Evolutionary conservation across 441 rosid genomes (phyloP), one percentile per base, ranked within the genome.

Genomic region (Erysimum cheiri): DNA sequence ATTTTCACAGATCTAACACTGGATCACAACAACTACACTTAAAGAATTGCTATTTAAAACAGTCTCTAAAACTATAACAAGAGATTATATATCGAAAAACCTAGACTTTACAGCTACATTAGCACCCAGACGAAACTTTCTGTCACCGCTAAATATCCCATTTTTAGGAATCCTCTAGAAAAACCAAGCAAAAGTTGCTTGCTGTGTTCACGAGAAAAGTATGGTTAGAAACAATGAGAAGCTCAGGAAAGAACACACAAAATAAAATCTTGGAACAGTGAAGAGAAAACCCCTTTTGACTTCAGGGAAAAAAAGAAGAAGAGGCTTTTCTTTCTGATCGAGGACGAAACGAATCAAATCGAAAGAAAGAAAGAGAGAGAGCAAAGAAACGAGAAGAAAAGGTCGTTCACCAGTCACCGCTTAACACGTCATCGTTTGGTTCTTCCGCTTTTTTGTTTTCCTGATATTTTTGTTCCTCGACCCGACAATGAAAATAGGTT

Each of bases 341-440:
- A 60, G 2, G 65, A 71, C 64, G 75, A 70, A 70, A 55, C 65
- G 74, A 74, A 75, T 69, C 78, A 69, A 62, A 69, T n/a, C 55
- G 50, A 74, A 19, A 24, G 28, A 29, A n/a, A 54, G 43, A 39
- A 11, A 35, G 37, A 22, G 62, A 64, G 48, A 67, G 55, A 72
- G 54, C 8, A 43, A 57, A 36, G 44, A 57, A 52, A 5, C 10
- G 69, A 33, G 73, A 52, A 53, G 69, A 75, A 57, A 63, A 75
- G 31, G 66, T 63, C 49, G 13, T 26, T 31, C 39, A 69, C 79
- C 62, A 69, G 22, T 75, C 74, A 75, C 22, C 8, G 19, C 40
- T 47, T 47, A 9, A 69, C 75, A 75, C 75, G 71, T 75, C 70
- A 49, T 12, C 49, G 29, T 10, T 60, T 46, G 58, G 59, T 46